Conservation (phyloP, 805 yeast genomes). For the Sugiyamaella boreocaroliniensis region DNA sequence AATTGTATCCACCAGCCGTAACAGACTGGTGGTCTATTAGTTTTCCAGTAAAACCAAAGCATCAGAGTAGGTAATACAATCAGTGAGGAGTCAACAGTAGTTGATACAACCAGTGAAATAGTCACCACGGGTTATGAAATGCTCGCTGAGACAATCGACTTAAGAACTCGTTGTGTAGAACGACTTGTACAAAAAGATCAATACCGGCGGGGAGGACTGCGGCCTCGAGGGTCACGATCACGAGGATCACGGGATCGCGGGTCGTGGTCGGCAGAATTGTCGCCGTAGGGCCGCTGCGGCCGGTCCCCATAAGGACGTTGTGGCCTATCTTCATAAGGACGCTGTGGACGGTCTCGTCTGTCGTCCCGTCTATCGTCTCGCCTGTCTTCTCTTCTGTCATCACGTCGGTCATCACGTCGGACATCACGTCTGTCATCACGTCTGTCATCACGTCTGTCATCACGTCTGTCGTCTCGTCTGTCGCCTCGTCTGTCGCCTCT, state of each 20-base stretch:
- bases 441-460: neutral
- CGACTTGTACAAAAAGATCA: neutral
- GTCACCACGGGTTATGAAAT: too few relatives aligned
- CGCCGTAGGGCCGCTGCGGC: neutral
- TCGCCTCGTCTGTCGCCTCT: constrained; percentile 6
- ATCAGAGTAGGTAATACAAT: too few relatives aligned
- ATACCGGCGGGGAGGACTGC: constrained; percentile 15
- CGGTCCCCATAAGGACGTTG: constrained; percentile 4
- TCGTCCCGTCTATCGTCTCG: constrained; percentile 8
- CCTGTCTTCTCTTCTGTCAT: neutral
- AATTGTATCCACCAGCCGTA: too few relatives aligned
- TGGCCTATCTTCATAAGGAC: constrained; percentile 13
- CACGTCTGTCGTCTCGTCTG: constrained; percentile 8
- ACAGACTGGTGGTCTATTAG: too few relatives aligned
- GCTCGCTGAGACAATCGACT: too few relatives aligned
- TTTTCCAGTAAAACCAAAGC: too few relatives aligned
- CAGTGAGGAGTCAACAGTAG: too few relatives aligned
- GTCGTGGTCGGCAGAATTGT: neutral
- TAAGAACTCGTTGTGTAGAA: too few relatives aligned
- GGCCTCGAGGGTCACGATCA: constrained; percentile 9
- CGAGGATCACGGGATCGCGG: constrained; percentile 7
- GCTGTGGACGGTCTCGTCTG: constrained; percentile 15
- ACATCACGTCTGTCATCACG: constrained; percentile 7
- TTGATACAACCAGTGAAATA: too few relatives aligned
- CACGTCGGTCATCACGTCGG: constrained; percentile 8